Percentiles rank a stretch among this genome's conserved stretches.
phyloP scores from a whole-genome alignment of 805 yeast genomes.

The Grigorovia jiainica region DNA sequence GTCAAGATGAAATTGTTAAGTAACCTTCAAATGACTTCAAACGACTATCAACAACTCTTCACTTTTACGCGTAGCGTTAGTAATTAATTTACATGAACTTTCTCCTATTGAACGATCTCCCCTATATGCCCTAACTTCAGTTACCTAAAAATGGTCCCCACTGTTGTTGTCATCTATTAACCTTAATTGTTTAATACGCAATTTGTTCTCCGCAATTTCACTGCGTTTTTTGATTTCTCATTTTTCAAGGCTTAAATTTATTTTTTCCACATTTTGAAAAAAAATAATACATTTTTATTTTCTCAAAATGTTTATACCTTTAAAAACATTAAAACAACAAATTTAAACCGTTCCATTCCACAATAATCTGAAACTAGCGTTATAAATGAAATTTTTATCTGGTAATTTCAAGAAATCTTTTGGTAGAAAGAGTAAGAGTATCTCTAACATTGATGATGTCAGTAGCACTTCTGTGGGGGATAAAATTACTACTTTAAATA shows the following conservation, averaged over 20 bases:
- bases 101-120: no score
- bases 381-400: constrained; percentile 1
- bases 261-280: background rate
- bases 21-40: no score
- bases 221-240: background rate
- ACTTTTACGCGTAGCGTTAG: no score
- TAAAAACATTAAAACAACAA: background rate
- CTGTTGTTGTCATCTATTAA: no score
- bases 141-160: no score
- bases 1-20: constrained; percentile 22
- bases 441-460: background rate
- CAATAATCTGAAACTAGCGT: background rate
- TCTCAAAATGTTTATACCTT: background rate
- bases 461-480: background rate
- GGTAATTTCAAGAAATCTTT: constrained; percentile 1
- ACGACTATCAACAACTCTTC: no score
- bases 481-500: constrained; percentile 2
- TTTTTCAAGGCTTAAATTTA: background rate
- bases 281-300: no score
- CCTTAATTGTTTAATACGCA: background rate
- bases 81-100: no score
- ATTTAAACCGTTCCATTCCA: no score
- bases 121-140: no score
- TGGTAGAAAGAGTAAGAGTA: background rate
- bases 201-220: background rate